These are phyloP conservation scores for Straminergon stramineum DNA, from an alignment of 225 moss, liverwort and hornwort genomes.

Conservation along the genomic window DNA sequence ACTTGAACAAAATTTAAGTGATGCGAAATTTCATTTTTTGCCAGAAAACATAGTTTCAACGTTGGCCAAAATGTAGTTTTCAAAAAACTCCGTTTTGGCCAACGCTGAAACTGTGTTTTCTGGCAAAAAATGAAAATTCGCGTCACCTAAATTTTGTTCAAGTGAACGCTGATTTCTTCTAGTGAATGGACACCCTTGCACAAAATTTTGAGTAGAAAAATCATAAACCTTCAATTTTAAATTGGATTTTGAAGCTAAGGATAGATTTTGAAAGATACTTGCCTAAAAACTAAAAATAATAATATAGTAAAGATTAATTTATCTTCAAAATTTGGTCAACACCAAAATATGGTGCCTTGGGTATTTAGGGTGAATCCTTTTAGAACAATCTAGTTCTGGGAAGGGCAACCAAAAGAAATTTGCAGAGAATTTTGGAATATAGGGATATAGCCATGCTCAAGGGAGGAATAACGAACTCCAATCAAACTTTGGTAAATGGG, in stretches of 20 bases:
- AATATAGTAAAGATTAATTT: not conserved
- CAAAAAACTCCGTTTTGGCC: no score
- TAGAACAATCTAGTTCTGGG: not conserved
- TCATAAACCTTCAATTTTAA: not conserved
- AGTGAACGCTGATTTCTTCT: no score
- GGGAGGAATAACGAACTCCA: not conserved
- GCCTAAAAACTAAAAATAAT: not conserved
- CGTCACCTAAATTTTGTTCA: no score
- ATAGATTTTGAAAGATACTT: not conserved
- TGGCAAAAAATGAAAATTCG: no score
- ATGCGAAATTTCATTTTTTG: no score
- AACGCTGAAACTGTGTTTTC: no score
- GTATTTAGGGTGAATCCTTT: not conserved
- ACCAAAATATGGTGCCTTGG: not conserved
- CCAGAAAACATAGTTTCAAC: no score
- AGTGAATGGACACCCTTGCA: not conserved
- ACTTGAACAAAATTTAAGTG: no score
- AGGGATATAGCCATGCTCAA: not conserved
- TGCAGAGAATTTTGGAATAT: accelerated
- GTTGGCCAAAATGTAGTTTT: no score
- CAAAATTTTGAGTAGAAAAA: not conserved
- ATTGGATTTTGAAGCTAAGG: not conserved
- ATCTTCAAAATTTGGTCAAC: not conserved
- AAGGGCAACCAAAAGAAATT: not conserved
- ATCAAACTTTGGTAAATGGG: not conserved